Percentiles rank a stretch among this genome's conserved stretches.
These are phyloP conservation scores for Anthracocystis panici-leucophaei DNA, from an alignment of 1,284 basidiomycete species.

Conservation along the genomic window DNA sequence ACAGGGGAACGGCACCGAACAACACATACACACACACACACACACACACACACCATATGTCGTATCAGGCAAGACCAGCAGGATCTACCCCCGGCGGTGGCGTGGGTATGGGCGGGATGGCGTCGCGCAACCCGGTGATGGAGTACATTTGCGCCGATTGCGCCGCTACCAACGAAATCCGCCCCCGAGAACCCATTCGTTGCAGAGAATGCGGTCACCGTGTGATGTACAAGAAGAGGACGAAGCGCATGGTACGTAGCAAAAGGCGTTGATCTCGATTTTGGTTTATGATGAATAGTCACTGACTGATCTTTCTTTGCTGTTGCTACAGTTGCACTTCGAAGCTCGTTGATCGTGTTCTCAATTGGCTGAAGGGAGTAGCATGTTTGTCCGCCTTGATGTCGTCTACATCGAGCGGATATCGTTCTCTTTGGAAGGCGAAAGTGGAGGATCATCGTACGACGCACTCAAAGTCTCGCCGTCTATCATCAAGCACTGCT, in stretches of 20 bases:
- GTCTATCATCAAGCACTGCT: no score
- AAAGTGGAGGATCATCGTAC: not conserved
- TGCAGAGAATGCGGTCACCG: constrained; percentile 97
- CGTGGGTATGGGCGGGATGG: constrained; percentile 34
- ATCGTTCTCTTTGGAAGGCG: not conserved
- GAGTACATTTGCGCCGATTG: constrained; percentile 95
- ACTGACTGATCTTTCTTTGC: not conserved
- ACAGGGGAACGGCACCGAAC: not conserved
- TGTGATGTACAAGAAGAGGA: constrained; percentile 99
- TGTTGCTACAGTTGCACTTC: constrained; percentile 44
- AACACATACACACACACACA: constrained; percentile 2
- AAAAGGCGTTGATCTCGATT: not conserved
- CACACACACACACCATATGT: constrained; percentile 24
- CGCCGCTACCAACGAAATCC: constrained; percentile 91
- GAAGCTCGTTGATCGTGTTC: constrained; percentile 36
- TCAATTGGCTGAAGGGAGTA: not conserved
- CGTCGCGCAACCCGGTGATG: constrained; percentile 56
- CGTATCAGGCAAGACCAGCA: constrained; percentile 52
- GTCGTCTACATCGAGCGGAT: not conserved
- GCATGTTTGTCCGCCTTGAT: not conserved
- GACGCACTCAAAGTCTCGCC: no score
- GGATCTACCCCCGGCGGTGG: constrained; percentile 39
- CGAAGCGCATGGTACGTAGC: constrained; percentile 84
- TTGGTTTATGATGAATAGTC: not conserved
- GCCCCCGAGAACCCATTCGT: constrained; percentile 91